These are phyloP conservation scores for Monoraphidium neglectum DNA, from an alignment of 139 green algal genomes.

Conservation along the genomic window DNA sequence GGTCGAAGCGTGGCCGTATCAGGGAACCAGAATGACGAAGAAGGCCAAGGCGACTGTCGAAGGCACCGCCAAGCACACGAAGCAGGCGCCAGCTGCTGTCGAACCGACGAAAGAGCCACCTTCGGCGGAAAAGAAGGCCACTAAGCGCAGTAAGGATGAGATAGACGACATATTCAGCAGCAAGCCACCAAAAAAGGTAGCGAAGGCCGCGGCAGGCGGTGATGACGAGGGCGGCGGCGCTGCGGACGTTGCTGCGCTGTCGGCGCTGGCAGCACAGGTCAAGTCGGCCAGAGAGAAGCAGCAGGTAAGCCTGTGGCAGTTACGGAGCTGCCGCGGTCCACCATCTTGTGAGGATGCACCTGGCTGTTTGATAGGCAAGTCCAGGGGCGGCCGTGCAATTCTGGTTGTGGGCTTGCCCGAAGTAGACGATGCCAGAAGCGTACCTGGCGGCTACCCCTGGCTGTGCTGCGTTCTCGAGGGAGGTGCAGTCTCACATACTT, in stretches of 20 bases:
- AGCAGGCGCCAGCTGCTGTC: conserved; percentile 8
- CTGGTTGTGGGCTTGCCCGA: neutral
- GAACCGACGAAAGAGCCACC: neutral
- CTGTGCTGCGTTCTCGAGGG: neutral
- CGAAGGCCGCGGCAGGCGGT: conserved; percentile 1
- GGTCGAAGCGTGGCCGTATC: too few species aligned
- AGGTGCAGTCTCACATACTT: neutral
- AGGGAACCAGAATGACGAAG: too few species aligned
- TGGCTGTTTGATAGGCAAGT: too few species aligned
- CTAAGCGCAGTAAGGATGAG: conserved; percentile 35
- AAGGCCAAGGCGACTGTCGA: too few species aligned
- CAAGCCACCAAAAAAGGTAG: neutral
- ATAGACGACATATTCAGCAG: conserved; percentile 61
- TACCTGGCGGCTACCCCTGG: neutral
- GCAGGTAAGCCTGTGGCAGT: too few species aligned
- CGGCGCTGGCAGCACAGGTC: neutral
- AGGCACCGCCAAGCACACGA: neutral
- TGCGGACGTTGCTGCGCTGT: neutral
- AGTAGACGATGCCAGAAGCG: neutral
- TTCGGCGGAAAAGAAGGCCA: neutral
- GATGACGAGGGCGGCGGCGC: neutral
- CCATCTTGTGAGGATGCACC: too few species aligned
- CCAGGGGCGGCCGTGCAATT: too few species aligned
- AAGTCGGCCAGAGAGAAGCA: neutral
- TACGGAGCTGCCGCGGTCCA: too few species aligned